These are phyloP conservation scores for Hypericum perforatum DNA, from an alignment of 345 rosid species.

Conservation along the genomic window DNA sequence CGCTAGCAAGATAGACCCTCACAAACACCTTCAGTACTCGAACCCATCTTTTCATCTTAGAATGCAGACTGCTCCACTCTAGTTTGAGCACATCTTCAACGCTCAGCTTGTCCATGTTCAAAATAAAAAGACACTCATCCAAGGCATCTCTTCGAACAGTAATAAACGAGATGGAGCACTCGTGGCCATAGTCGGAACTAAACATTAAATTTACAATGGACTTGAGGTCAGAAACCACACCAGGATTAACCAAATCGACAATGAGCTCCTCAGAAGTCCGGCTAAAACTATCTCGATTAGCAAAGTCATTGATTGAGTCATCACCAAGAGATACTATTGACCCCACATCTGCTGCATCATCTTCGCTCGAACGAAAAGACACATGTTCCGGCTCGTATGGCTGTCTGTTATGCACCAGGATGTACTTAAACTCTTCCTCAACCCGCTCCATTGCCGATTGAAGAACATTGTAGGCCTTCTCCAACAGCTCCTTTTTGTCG, in stretches of 20 bases:
- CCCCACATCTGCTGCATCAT: slow-evolving; percentile 40
- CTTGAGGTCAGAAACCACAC: slow-evolving; percentile 54
- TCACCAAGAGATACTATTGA: slow-evolving; percentile 48
- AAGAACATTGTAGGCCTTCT: slow-evolving; percentile 66
- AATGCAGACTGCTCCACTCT: slow-evolving; percentile 67
- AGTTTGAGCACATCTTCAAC: slow-evolving; percentile 74
- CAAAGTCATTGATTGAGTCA: slow-evolving; percentile 52
- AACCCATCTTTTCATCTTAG: slow-evolving; percentile 85
- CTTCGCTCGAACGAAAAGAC: slow-evolving; percentile 63
- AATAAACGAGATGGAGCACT: slow-evolving; percentile 64
- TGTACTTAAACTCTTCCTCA: slow-evolving; percentile 69
- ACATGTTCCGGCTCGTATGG: slow-evolving; percentile 59
- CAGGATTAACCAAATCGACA: slow-evolving; percentile 61
- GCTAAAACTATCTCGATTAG: slow-evolving; percentile 43
- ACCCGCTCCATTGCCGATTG: slow-evolving; percentile 80
- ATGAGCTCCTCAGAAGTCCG: slow-evolving; percentile 41
- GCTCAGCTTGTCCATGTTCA: slow-evolving; percentile 75
- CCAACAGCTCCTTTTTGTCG: slow-evolving; percentile 30
- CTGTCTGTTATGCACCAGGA: slow-evolving; percentile 55
- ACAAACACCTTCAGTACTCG: slow-evolving; percentile 54
- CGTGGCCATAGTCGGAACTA: slow-evolving; percentile 49
- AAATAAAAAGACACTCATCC: slow-evolving; percentile 63
- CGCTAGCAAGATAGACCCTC: slow-evolving; percentile 61
- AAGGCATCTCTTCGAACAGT: slow-evolving; percentile 56
- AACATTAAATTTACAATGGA: slow-evolving; percentile 64